Percentiles rank a stretch among this genome's conserved stretches.
Conservation (phyloP, 805 yeast species). For the Diddensiella transvaalensis region DNA sequence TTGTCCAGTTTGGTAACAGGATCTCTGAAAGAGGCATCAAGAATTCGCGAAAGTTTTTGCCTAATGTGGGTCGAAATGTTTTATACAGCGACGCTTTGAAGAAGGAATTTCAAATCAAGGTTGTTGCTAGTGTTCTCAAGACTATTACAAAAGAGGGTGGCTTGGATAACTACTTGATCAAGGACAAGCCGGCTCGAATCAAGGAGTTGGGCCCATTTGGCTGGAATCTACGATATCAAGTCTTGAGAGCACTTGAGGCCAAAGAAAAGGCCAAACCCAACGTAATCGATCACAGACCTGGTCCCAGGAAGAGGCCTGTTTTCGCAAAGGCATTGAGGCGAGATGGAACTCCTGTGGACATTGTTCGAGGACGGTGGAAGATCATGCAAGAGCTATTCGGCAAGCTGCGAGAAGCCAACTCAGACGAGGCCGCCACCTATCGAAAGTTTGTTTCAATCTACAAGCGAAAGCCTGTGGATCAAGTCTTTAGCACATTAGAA, state of each 20-base stretch:
- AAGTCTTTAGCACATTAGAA: slow-evolving; percentile 50
- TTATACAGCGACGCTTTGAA: slow-evolving; percentile 83
- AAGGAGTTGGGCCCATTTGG: slow-evolving; percentile 92
- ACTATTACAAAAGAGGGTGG: slow-evolving; percentile 95
- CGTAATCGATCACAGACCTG: slow-evolving; percentile 35
- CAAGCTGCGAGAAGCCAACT: slow-evolving; percentile 37
- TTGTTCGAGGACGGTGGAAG: slow-evolving; percentile 63
- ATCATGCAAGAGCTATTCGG: slow-evolving; percentile 41
- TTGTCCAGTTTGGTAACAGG: slow-evolving; percentile 69
- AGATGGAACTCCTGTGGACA: slow-evolving; percentile 42
- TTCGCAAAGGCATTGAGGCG: slow-evolving; percentile 45
- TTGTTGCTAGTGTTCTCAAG: slow-evolving; percentile 76
- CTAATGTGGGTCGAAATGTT: slow-evolving; percentile 71
- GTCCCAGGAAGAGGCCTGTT: slow-evolving; percentile 37
- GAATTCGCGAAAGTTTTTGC: slow-evolving; percentile 69
- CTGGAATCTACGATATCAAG: slow-evolving; percentile 81
- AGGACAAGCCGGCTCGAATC: slow-evolving; percentile 83
- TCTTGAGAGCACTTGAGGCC: slow-evolving; percentile 47
- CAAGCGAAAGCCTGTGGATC: slow-evolving; percentile 44
- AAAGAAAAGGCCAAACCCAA: slow-evolving; percentile 40
- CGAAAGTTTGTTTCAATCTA: slow-evolving; percentile 45
- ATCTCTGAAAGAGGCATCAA: slow-evolving; percentile 75
- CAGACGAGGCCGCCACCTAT: slow-evolving; percentile 44
- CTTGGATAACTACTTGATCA: slow-evolving; percentile 78
- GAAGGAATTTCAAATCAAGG: slow-evolving; percentile 51